Conservation (phyloP, 2,329 filamentous ascomycete genomes). For the Ustulina deusta region DNA sequence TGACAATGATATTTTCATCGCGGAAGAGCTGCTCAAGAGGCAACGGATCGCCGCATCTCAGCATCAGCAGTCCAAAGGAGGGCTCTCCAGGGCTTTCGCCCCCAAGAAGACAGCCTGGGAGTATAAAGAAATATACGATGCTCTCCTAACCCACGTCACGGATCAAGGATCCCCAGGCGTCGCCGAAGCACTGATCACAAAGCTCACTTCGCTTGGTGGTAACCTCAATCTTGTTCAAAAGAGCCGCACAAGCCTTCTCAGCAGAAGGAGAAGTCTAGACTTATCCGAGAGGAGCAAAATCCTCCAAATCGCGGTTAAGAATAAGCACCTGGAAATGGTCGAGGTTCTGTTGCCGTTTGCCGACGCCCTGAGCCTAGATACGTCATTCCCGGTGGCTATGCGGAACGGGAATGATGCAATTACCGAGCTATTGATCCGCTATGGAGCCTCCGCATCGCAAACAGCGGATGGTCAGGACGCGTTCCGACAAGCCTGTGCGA, state of each 20-base stretch:
- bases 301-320: constrained; percentile 63
- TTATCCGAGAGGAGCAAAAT: constrained; percentile 63
- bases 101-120: constrained; percentile 65
- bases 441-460: constrained; percentile 63
- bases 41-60: constrained; percentile 53
- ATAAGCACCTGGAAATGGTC: constrained; percentile 64
- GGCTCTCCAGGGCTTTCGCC: constrained; percentile 59
- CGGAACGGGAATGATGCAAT: constrained; percentile 58
- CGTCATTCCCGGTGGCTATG: constrained; percentile 63
- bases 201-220: constrained; percentile 62
- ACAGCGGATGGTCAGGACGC: constrained; percentile 64
- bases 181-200: constrained; percentile 66
- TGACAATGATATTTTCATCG: constrained; percentile 62
- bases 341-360: constrained; percentile 66
- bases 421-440: constrained; percentile 61
- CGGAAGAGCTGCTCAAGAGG: constrained; percentile 66
- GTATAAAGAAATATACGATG: constrained; percentile 64
- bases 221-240: constrained; percentile 63
- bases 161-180: constrained; percentile 65
- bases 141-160: constrained; percentile 62
- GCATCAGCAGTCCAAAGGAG: constrained; percentile 54
- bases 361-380: constrained; percentile 63
- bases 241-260: constrained; percentile 61
- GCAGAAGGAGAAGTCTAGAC: constrained; percentile 63
- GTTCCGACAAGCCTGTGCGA: constrained; percentile 64